Percentiles rank a stretch among this genome's conserved stretches.
Conservation (phyloP, 495 filamentous ascomycete species). For the Thermochaetoides thermophila region DNA sequence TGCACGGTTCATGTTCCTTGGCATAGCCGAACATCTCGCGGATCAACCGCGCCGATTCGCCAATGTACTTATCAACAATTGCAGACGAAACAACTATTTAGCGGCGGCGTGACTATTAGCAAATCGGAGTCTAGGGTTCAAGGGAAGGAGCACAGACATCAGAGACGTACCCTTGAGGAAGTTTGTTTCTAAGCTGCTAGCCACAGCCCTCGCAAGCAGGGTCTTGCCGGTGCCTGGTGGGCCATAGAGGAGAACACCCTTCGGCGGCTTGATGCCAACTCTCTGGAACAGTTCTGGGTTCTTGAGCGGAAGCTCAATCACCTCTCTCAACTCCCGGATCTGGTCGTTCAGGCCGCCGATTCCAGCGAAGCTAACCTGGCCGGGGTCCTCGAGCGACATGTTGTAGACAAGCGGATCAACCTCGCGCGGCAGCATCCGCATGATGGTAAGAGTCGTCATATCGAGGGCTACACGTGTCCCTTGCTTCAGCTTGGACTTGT, state of each 20-base stretch:
- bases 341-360: slow-evolving; percentile 99
- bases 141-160: not conserved
- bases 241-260: slow-evolving; percentile 95
- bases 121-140: not conserved
- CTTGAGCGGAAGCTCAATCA: slow-evolving; percentile 96
- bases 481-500: slow-evolving; percentile 92
- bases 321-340: slow-evolving; percentile 92
- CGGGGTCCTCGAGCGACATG: slow-evolving; percentile 98
- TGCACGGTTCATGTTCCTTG: slow-evolving; percentile 98
- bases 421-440: slow-evolving; percentile 98
- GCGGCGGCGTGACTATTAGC: not conserved
- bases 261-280: slow-evolving; percentile 97
- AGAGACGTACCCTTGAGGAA: slow-evolving; percentile 73
- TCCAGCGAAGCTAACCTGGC: slow-evolving; percentile 95
- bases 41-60: slow-evolving; percentile 92
- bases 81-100: slow-evolving; percentile 88
- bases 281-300: slow-evolving; percentile 95
- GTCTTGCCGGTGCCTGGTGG: slow-evolving; percentile 97
- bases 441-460: slow-evolving; percentile 99
- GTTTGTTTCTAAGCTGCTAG: slow-evolving; percentile 94
- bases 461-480: slow-evolving; percentile 96
- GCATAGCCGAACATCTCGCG: slow-evolving; percentile 99
- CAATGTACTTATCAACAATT: slow-evolving; percentile 99
- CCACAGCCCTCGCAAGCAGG: slow-evolving; percentile 83
- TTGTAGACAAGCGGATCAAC: slow-evolving; percentile 99